Base-by-base conservation (phyloP, 305 asterid genomes). In the Rubia balearica region DNA sequence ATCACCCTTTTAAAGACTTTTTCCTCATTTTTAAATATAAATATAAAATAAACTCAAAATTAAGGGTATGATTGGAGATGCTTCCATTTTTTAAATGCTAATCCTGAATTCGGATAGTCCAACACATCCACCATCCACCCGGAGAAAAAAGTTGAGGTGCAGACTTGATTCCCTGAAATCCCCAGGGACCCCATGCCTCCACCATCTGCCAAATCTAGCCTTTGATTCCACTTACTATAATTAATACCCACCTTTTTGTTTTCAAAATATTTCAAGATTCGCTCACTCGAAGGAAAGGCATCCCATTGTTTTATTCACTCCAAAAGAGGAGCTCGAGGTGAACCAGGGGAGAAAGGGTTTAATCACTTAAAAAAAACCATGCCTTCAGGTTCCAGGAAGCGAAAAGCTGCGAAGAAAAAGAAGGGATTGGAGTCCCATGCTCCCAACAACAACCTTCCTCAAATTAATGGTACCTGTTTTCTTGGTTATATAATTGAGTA, bases 311-410 rank as follows among this genome's bases (percentile, higher is more conserved):
- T 27, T 74, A 2, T 14, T 13, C 16, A 42, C 40, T 11, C 11
- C 62, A 19, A 12, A 19, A 14, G 48, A 10, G 43, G 11, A 48
- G 8, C 30, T 33, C 14, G 71, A 36, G 24, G 30, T 16, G 57
- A 13, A 8, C 21, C 21, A 21, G 38, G 41, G 55, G 45, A 24
- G 36, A 53, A 30, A 51, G n/a, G 67, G 6, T 68, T 11, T 8
- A 33, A 14, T 69, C 46, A 43, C 43, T 41, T 38, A n/a, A 24
- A 11, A 21, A 42, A n/a, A 42, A 65, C 69, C 83, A 90, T 90
- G 97, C 97, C 97, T 1, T 65, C 78, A 70, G 97, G 97, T 82
- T 70, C 97, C 4, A 88, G 86, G 88, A 90, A 87, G 81, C 85
- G 97, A 69, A 90, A 88, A 79, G 91, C 95, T 78, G 90, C 87